Conservation (phyloP, 495 filamentous ascomycete species). For the Aspergillus asperescens region DNA sequence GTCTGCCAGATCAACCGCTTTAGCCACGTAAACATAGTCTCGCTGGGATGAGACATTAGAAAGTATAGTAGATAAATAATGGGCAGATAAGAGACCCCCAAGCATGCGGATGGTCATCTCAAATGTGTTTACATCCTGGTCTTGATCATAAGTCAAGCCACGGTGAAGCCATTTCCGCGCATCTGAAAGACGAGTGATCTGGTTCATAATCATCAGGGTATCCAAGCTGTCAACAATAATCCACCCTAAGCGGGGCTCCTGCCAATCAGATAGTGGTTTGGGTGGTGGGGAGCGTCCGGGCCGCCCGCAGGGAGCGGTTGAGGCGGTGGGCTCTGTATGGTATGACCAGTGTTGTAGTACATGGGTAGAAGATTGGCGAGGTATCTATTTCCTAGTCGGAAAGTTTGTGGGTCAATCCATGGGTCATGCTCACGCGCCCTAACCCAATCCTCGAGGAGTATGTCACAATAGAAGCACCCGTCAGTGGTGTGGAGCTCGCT, state of each 20-base stretch:
- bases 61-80: slow-evolving; percentile 76
- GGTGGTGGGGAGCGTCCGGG: no score
- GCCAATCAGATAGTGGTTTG: no score
- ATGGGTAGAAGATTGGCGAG: no score
- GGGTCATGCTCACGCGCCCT: no score
- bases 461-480: no score
- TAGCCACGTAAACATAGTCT: slow-evolving; percentile 91
- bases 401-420: no score
- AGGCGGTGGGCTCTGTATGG: no score
- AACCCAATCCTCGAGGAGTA: no score
- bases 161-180: slow-evolving; percentile 87
- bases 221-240: slow-evolving; percentile 95
- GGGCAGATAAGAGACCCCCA: slow-evolving; percentile 86
- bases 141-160: slow-evolving; percentile 74
- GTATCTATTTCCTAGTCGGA: no score
- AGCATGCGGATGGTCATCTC: slow-evolving; percentile 98
- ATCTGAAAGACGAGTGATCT: slow-evolving; percentile 75
- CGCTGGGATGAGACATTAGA: slow-evolving; percentile 59
- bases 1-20: slow-evolving; percentile 86
- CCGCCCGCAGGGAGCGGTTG: no score
- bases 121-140: slow-evolving; percentile 94
- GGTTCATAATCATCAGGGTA: slow-evolving; percentile 96
- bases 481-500: no score
- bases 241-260: slow-evolving; percentile 81
- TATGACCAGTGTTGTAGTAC: no score